Base-by-base conservation (phyloP, 2,329 filamentous ascomycete species). In the Fusarium penzigii region DNA sequence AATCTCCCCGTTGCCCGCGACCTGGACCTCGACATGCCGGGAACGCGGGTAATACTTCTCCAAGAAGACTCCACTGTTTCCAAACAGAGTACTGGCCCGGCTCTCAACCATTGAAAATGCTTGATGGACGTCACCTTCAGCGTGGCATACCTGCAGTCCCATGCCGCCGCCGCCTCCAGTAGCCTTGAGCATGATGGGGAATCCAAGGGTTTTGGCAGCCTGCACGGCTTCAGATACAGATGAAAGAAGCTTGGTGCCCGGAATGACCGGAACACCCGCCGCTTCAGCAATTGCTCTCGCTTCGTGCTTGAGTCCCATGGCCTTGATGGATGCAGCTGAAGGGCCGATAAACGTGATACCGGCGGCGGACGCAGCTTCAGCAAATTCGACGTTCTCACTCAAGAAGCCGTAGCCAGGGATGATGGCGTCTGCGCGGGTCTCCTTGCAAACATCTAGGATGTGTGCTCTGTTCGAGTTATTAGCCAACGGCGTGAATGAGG, bases 11-110 rank as follows among this genome's bases (percentile, higher is more conserved):
- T 89, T 85, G 9, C 86, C 86, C 55, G 88, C 83, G 2, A 89
- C 75, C 57, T 89, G 86, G 0, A 88, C 82, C 64, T 89, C 86
- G 38, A 89, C 81, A 58, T 89, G 86, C 44, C 81, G 79, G n/a
- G 79, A 81, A 1, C 75, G 74, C 0, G 81, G 79, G 45, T 83
- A 85, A 61, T 82, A 89, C 20, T 76, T 76, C 62, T 89, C 85
- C 34, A 89, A 75, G 56, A 88, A 85, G 6, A 88, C 76, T 0
- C 82, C 84, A 0, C 76, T 68, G 57, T 87, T 81, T 54, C 82
- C 81, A 68, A 88, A 88, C 0, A 87, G 72, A 0, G 80, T 76
- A 46, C 76, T 70, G 0, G 80, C 83, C 39, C 83, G 73, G 2
- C 78, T 82, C 51, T 80, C 75, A 2, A 86, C 84, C n/a, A 70